A percentile compares a stretch with the other conserved stretches of the same genome.
Evolutionary conservation across 202 grass and related monocot genomes (phyloP).

Genomic region (Setaria italica): DNA sequence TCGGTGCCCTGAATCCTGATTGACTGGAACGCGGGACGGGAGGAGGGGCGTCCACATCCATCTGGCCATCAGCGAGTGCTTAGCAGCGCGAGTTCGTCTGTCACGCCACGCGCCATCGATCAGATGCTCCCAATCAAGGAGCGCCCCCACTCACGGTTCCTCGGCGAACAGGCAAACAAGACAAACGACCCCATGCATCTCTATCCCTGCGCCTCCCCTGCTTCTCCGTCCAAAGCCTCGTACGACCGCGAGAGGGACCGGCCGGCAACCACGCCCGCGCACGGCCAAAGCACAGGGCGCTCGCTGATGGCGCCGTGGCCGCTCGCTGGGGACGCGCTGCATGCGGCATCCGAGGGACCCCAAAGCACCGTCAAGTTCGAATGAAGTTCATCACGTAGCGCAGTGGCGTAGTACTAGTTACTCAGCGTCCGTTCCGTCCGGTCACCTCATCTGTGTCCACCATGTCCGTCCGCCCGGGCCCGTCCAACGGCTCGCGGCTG

Average conservation of each 20-base stretch:
- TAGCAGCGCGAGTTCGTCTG: background rate
- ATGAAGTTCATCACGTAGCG: too few relatives aligned
- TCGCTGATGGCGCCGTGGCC: background rate
- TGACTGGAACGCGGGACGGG: background rate
- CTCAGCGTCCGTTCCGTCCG: background rate
- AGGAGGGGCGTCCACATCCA: background rate
- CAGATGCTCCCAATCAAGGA: background rate
- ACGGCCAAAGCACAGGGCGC: background rate
- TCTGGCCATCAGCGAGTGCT: background rate
- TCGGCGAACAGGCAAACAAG: constrained; percentile 16
- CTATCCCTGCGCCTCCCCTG: background rate
- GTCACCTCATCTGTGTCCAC: background rate
- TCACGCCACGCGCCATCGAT: too few relatives aligned
- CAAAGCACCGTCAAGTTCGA: background rate
- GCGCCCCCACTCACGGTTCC: background rate
- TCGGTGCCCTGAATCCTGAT: background rate
- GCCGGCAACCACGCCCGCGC: background rate
- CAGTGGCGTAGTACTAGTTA: background rate
- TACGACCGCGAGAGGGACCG: constrained; percentile 32
- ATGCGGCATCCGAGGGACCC: background rate
- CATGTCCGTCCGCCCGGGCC: background rate
- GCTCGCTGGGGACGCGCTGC: background rate
- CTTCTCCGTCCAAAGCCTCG: background rate
- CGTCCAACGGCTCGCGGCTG: constrained; percentile 27
- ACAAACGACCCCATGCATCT: constrained; percentile 8